Evolutionary conservation across 768 basidiomycete species (phyloP).

Genomic region (Leucosporidium scottii): DNA sequence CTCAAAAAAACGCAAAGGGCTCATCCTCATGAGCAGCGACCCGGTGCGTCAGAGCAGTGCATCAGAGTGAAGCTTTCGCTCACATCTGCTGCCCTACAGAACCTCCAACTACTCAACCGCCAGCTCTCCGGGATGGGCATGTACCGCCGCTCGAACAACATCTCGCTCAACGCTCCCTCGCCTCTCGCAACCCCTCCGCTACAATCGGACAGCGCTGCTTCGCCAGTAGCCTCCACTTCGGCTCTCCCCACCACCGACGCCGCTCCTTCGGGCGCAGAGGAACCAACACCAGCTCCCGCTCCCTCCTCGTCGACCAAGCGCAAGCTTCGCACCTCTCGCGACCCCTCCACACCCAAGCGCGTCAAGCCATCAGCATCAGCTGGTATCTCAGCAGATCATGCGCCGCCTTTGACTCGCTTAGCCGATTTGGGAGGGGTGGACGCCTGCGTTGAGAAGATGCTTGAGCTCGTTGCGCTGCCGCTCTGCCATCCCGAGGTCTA

Average conservation of each 20-base stretch:
- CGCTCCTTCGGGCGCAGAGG: not conserved
- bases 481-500: constrained; percentile 93
- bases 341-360: constrained; percentile 50
- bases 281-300: not conserved
- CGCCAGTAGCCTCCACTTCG: constrained; percentile 17
- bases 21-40: too few relatives aligned
- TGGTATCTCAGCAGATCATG: constrained; percentile 29
- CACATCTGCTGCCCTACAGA: constrained; percentile 3
- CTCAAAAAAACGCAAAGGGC: too few relatives aligned
- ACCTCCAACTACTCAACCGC: constrained; percentile 23
- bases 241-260: not conserved
- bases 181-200: constrained; percentile 8
- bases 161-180: constrained; percentile 26
- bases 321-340: constrained; percentile 23
- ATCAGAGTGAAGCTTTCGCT: too few relatives aligned
- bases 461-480: constrained; percentile 95
- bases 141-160: constrained; percentile 11
- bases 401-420: constrained; percentile 41
- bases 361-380: constrained; percentile 46
- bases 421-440: constrained; percentile 85
- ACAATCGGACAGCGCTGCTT: not conserved
- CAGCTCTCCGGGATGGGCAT: constrained; percentile 22
- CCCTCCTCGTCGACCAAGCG: constrained; percentile 9
- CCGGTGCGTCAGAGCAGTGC: too few relatives aligned
- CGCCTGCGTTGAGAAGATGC: constrained; percentile 77